A percentile compares a stretch with the other conserved stretches of the same genome.
Evolutionary conservation across 331 rosid species (phyloP).

Genomic region (Malus hybrid): DNA sequence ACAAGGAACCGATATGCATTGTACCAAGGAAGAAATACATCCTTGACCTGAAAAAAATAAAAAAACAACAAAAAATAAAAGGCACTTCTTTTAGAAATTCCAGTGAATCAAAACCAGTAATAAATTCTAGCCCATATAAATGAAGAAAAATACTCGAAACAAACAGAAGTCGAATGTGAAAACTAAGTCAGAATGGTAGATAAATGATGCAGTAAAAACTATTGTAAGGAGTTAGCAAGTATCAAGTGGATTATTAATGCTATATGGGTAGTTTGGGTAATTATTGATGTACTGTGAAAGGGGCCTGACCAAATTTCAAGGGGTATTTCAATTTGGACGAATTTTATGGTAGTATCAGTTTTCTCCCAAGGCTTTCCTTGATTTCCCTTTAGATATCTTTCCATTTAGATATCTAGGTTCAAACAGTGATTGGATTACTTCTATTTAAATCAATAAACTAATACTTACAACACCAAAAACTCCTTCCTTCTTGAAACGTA

Average conservation of each 20-base stretch:
- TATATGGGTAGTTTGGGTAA: too few relatives aligned
- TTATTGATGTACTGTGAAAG: too few relatives aligned
- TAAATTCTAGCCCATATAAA: background rate
- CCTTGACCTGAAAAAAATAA: slow-evolving; percentile 62
- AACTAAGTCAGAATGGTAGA: background rate
- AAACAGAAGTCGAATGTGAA: background rate
- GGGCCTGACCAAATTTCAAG: too few relatives aligned
- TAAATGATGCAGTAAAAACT: background rate
- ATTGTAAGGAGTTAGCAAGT: too few relatives aligned
- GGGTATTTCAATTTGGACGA: too few relatives aligned
- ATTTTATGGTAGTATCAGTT: too few relatives aligned
- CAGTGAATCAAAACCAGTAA: background rate
- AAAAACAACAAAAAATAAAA: background rate
- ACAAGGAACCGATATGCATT: slow-evolving; percentile 97
- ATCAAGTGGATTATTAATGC: too few relatives aligned
- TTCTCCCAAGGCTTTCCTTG: too few relatives aligned
- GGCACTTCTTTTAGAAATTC: background rate
- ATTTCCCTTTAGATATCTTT: too few relatives aligned
- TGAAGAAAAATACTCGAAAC: background rate
- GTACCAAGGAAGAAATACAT: slow-evolving; percentile 99
- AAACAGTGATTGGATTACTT: too few relatives aligned
- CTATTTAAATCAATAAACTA: background rate
- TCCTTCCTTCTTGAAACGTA: slow-evolving; percentile 94
- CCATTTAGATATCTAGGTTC: too few relatives aligned
- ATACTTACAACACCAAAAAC: slow-evolving; percentile 95